Evolutionary conservation across 148 eudicot species (phyloP), one percentile per base, ranked within the genome.

Genomic region (Rhododendron molle): DNA sequence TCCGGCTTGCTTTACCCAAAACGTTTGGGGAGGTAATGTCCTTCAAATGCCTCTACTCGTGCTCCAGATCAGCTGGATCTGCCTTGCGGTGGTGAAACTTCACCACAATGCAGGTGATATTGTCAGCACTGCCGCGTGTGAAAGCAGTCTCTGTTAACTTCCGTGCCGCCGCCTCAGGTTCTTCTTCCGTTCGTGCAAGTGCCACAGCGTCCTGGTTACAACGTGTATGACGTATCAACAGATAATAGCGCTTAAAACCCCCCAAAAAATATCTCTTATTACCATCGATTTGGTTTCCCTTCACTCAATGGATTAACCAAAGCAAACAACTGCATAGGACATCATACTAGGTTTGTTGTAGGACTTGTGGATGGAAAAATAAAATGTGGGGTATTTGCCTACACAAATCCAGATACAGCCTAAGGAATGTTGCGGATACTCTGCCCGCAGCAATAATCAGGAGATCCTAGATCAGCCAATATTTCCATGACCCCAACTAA

Each of bases 71-170:
- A 13, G 85, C 60, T 62, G 86, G 40, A 7, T 74, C 81, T 8
- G 80, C 83, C 82, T 89, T 87, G 8, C 88, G 85, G 77, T 93
- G 98, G 85, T 90, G 88, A 85, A 97, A 93, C 86, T 89, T 94
- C 34, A 95, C 99, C 43, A 97, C 98, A 79, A 97, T 95, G 90
- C 98, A 95, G 74, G 99, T 94, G 76, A 97, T 97, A 82, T 95
- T 97, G 81, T 97, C 99, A 32, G 98, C 96, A 85, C 99, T 95
- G 73, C 99, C 99, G 47, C 98, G 94, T 49, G 88, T 81, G 80
- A 92, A 97, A 82, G 99, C 98, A n/a, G 98, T 93, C 84, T 97
- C 98, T 0, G 96, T 94, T 81, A 97, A 86, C 82, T 95, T 97
- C 84, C 92, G 90, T 77, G 99, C 99, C 43, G 99, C 99, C 15